These are phyloP conservation scores for Clavispora carvajalis DNA, from an alignment of 805 yeast genomes.

Conservation along the genomic window DNA sequence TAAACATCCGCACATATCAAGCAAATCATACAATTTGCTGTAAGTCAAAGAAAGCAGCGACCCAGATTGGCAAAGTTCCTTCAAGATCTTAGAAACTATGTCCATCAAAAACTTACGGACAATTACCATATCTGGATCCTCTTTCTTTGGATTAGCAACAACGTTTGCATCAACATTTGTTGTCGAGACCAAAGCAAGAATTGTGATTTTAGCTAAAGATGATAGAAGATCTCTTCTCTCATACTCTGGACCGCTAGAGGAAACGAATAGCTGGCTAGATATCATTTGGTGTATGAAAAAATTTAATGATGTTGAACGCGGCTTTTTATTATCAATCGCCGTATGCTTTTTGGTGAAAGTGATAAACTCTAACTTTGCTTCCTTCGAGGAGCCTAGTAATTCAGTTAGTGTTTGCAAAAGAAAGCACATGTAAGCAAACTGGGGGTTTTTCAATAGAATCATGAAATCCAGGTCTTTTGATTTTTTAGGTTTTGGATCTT, in stretches of 20 bases:
- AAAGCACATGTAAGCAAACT: constrained; percentile 63
- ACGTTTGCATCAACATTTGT: constrained; percentile 47
- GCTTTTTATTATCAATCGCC: constrained; percentile 43
- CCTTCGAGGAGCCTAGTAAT: constrained; percentile 69
- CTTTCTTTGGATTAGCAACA: constrained; percentile 41
- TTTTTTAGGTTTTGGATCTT: constrained; percentile 1
- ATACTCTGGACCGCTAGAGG: constrained; percentile 32
- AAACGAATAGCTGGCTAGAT: constrained; percentile 44
- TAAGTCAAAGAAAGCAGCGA: constrained; percentile 27
- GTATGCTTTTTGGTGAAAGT: constrained; percentile 61
- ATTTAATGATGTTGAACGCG: constrained; percentile 72
- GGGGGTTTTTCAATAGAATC: constrained; percentile 40
- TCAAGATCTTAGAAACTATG: constrained; percentile 55
- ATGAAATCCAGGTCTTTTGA: constrained; percentile 10
- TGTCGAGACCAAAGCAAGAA: constrained; percentile 59
- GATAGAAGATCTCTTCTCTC: constrained; percentile 55
- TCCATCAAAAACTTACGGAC: constrained; percentile 74
- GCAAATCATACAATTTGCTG: constrained; percentile 48
- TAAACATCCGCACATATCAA: constrained; percentile 44
- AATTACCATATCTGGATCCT: constrained; percentile 66
- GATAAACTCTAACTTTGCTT: constrained; percentile 75
- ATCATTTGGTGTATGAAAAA: constrained; percentile 71
- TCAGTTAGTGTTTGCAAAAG: constrained; percentile 66
- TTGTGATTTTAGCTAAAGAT: constrained; percentile 53
- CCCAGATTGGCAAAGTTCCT: constrained; percentile 28